Percentiles rank a stretch among this genome's conserved stretches.
These are phyloP conservation scores for Cordyceps farinosa DNA, from an alignment of 2,329 filamentous ascomycete genomes.

Conservation along the genomic window DNA sequence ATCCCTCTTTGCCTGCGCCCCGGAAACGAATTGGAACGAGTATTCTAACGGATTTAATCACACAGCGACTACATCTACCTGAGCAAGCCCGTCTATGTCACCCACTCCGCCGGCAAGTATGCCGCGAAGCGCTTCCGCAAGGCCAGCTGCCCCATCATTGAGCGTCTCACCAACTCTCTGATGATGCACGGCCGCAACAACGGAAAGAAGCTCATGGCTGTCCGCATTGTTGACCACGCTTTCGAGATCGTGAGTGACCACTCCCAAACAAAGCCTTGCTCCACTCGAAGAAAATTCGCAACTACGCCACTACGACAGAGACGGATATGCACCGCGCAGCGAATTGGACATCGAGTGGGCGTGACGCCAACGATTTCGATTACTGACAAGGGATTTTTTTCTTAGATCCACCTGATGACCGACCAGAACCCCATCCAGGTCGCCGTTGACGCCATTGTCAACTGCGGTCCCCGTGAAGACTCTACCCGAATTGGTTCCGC, in stretches of 20 bases:
- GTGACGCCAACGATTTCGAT: background rate
- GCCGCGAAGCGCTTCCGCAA: slow-evolving; percentile 99
- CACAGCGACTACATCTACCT: slow-evolving; percentile 99
- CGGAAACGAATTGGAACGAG: slow-evolving; percentile 15
- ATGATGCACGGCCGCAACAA: slow-evolving; percentile 99
- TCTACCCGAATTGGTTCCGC: slow-evolving; percentile 98
- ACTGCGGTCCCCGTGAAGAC: slow-evolving; percentile 99
- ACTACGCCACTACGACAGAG: background rate
- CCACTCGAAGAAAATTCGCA: slow-evolving; percentile 1
- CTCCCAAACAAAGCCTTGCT: background rate
- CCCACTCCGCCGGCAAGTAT: slow-evolving; percentile 98
- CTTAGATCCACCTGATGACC: slow-evolving; percentile 99
- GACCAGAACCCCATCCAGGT: slow-evolving; percentile 99
- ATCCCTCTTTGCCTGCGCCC: slow-evolving; percentile 6
- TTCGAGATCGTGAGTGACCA: slow-evolving; percentile 91
- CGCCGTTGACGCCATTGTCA: slow-evolving; percentile 98
- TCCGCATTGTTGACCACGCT: slow-evolving; percentile 96
- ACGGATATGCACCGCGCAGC: background rate
- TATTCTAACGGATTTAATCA: slow-evolving; percentile 33
- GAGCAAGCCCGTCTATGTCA: slow-evolving; percentile 97
- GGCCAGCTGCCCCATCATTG: slow-evolving; percentile 99
- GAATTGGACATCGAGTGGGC: background rate
- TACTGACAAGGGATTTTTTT: slow-evolving; percentile 27
- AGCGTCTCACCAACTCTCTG: slow-evolving; percentile 99
- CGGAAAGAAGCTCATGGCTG: slow-evolving; percentile 99